Evolutionary conservation across 2,329 filamentous ascomycete species (phyloP).

Genomic region (Pseudogymnoascus sp.): DNA sequence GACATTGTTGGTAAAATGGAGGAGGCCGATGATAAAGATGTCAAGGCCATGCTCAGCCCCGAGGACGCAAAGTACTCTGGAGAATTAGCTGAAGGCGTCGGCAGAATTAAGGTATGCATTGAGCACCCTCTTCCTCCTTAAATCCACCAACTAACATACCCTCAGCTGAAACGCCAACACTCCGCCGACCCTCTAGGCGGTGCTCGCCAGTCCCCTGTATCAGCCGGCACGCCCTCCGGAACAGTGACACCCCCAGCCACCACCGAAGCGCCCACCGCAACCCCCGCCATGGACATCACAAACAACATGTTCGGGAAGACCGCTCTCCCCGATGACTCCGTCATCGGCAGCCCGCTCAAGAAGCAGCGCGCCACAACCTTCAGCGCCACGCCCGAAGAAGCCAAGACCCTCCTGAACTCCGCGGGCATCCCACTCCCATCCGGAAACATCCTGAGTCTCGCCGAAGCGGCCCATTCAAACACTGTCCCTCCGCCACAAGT

Average conservation of each 20-base stretch:
- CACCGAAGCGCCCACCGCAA: constrained; percentile 28
- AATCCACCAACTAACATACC: constrained; percentile 23
- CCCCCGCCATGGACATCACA: constrained; percentile 22
- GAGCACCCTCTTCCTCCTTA: not conserved
- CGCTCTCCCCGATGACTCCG: constrained; percentile 38
- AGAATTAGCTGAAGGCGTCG: constrained; percentile 72
- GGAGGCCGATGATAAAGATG: constrained; percentile 55
- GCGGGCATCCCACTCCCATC: not conserved
- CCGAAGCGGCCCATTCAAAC: not conserved
- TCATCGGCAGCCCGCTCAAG: constrained; percentile 66
- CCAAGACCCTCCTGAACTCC: constrained; percentile 8
- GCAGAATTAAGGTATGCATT: constrained; percentile 63
- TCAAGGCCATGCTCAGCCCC: constrained; percentile 52
- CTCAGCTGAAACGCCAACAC: constrained; percentile 72
- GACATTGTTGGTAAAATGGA: constrained; percentile 58
- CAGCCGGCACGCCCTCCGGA: constrained; percentile 35
- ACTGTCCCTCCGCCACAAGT: not conserved
- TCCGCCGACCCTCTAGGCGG: constrained; percentile 60
- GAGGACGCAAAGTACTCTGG: constrained; percentile 67
- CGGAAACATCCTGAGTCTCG: constrained; percentile 1
- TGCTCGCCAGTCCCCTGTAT: constrained; percentile 40
- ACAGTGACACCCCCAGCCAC: constrained; percentile 38
- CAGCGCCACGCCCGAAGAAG: constrained; percentile 8
- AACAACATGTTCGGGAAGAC: constrained; percentile 37
- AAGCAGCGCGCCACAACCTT: constrained; percentile 49